phyloP scores from a whole-genome alignment of 129 eudicot genomes.

The Helianthus annuus region HanXRQr2.0-SUNRISE NC_035438.2:17465257-17465756 shows the following conservation, averaged over 20 bases:
- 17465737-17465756: too few species aligned
- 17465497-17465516: constrained; percentile 29
- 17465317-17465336: background rate
- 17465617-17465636: background rate
- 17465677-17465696: background rate
- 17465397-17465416: constrained; percentile 61
- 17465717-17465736: too few species aligned
- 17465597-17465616: background rate
- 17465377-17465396: constrained; percentile 56
- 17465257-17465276: background rate
- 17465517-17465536: constrained; percentile 16
- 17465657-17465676: constrained; percentile 7
- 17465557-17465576: constrained; percentile 44
- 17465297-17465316: background rate
- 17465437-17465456: constrained; percentile 36
- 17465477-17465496: constrained; percentile 20
- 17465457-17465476: constrained; percentile 28
- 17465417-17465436: constrained; percentile 60
- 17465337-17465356: constrained; percentile 42
- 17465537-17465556: constrained; percentile 39
- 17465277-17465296: background rate
- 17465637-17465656: background rate
- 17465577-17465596: constrained; percentile 34
- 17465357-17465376: constrained; percentile 53
- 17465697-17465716: background rate